These are phyloP conservation scores for Phialophora expanda DNA, from an alignment of 2,329 filamentous ascomycete species.

Conservation along the genomic window DNA sequence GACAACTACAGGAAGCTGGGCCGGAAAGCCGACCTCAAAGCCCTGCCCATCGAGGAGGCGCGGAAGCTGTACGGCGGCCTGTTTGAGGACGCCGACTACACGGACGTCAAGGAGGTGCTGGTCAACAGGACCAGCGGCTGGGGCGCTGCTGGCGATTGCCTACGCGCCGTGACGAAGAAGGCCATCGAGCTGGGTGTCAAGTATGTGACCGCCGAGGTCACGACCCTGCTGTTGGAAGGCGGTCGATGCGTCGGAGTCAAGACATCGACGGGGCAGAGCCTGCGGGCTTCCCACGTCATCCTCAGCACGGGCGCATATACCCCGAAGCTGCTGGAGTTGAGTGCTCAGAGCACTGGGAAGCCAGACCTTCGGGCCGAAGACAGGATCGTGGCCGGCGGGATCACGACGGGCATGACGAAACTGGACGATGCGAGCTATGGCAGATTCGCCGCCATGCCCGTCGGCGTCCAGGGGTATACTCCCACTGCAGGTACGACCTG, in stretches of 20 bases:
- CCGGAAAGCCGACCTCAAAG: conserved; percentile 52
- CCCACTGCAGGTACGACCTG: conserved; percentile 42
- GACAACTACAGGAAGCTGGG: conserved; percentile 58
- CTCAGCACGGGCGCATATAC: conserved; percentile 46
- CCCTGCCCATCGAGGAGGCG: conserved; percentile 59
- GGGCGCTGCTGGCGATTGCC: conserved; percentile 65
- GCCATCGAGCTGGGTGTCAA: conserved; percentile 62
- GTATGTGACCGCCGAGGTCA: conserved; percentile 62
- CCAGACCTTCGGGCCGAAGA: conserved; percentile 57
- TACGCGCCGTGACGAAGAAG: conserved; percentile 60
- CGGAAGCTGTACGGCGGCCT: conserved; percentile 62
- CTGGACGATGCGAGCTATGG: conserved; percentile 48
- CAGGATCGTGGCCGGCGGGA: conserved; percentile 55
- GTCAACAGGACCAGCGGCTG: conserved; percentile 67
- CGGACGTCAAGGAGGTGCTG: conserved; percentile 63
- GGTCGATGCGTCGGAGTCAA: conserved; percentile 48
- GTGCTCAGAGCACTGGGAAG: conserved; percentile 46
- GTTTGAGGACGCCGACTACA: conserved; percentile 66
- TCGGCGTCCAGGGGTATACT: conserved; percentile 54
- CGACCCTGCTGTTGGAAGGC: conserved; percentile 55
- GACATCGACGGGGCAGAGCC: conserved; percentile 38
- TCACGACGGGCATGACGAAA: conserved; percentile 55
- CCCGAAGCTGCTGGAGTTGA: conserved; percentile 50
- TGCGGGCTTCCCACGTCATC: conserved; percentile 42
- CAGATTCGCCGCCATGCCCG: conserved; percentile 51